Evolutionary conservation across 2,329 filamentous ascomycete genomes (phyloP).

Genomic region (Cadophora sp.): DNA sequence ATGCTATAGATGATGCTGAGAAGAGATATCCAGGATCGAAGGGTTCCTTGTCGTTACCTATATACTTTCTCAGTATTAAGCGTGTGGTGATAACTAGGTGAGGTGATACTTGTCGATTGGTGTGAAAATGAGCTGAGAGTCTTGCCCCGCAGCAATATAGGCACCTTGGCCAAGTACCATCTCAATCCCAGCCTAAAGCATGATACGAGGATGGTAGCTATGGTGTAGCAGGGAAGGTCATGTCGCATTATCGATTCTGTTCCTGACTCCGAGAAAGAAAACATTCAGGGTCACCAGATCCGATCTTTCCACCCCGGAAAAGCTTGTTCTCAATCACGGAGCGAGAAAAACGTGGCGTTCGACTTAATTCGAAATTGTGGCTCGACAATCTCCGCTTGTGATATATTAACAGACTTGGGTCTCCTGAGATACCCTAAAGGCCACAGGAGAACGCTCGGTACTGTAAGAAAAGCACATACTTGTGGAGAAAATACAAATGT

Average conservation of each 20-base stretch:
- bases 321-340: conserved; percentile 24
- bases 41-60: conserved; percentile 25
- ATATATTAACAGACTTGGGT: conserved; percentile 20
- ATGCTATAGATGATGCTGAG: conserved; percentile 13
- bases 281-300: conserved; percentile 28
- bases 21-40: conserved; percentile 10
- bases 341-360: conserved; percentile 27
- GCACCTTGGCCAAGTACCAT: conserved; percentile 25
- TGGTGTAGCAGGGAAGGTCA: conserved; percentile 1
- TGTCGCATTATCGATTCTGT: conserved; percentile 20
- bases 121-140: conserved; percentile 19
- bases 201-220: conserved; percentile 24
- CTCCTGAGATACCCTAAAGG: neutral
- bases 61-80: conserved; percentile 25
- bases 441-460: neutral
- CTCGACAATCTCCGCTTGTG: neutral
- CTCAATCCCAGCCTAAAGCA: conserved; percentile 29
- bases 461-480: neutral
- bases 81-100: conserved; percentile 12
- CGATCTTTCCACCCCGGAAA: conserved; percentile 18
- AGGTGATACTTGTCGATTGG: conserved; percentile 20
- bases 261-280: conserved; percentile 19
- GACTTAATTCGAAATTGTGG: conserved; percentile 12
- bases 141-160: conserved; percentile 26
- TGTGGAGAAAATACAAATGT: neutral